phyloP scores from a whole-genome alignment of 2,329 filamentous ascomycete genomes.

The Trichophyton simii region DNA sequence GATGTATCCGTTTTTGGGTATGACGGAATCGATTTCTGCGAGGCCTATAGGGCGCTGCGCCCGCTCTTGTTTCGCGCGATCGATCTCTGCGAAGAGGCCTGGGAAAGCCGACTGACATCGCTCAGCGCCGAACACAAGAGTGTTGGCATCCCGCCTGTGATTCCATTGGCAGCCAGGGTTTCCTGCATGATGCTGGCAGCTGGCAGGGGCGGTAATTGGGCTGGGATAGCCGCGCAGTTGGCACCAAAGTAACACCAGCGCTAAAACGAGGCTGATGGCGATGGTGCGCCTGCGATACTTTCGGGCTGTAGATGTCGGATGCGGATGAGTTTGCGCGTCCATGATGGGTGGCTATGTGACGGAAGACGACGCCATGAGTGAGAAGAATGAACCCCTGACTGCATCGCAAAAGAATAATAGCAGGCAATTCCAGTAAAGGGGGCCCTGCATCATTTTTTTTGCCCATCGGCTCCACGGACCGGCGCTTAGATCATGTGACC shows the following conservation, averaged over 20 bases:
- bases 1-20: constrained; percentile 26
- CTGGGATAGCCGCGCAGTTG: not conserved
- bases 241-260: constrained; percentile 1
- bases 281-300: not conserved
- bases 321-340: not conserved
- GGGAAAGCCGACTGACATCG: constrained; percentile 32
- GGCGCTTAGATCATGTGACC: not conserved
- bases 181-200: not conserved
- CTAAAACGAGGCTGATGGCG: not conserved
- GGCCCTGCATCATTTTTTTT: not conserved
- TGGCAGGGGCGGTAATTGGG: not conserved
- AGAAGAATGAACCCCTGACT: not conserved
- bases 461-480: not conserved
- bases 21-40: constrained; percentile 24
- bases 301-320: not conserved
- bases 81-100: constrained; percentile 27
- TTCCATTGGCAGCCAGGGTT: not conserved
- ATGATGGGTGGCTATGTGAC: not conserved
- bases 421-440: not conserved
- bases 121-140: constrained; percentile 25
- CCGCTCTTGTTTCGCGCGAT: constrained; percentile 20
- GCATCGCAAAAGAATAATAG: not conserved
- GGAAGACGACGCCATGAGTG: not conserved
- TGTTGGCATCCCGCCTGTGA: constrained; percentile 21
- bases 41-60: constrained; percentile 20